phyloP scores from a whole-genome alignment of 192 early-diverging fungal species.

The Gamsiella multidivaricata region DNA sequence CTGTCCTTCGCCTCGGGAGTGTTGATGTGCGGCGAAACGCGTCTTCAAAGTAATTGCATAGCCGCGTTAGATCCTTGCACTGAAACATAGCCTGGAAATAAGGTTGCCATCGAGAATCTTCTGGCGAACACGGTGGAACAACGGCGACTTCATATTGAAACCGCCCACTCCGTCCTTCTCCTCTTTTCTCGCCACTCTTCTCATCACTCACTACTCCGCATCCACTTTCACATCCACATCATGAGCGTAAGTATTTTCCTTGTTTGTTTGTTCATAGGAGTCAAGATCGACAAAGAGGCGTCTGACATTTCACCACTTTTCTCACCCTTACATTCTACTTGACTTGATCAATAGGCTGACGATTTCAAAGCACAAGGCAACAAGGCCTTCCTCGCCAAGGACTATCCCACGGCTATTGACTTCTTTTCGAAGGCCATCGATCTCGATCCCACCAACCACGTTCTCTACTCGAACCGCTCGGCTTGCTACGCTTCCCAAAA shows the following conservation, averaged over 20 bases:
- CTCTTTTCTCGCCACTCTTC: not conserved
- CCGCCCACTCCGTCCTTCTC: not conserved
- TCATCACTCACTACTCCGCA: not conserved
- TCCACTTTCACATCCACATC: conserved; percentile 11
- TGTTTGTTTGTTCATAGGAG: too few relatives aligned
- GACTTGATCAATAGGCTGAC: conserved; percentile 35
- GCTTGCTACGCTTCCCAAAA: conserved; percentile 84
- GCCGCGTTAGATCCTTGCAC: too few relatives aligned
- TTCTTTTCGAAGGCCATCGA: conserved; percentile 87
- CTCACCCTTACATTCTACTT: not conserved
- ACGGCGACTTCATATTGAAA: not conserved
- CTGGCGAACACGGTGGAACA: not conserved
- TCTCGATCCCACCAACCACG: conserved; percentile 89
- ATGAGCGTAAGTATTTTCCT: conserved; percentile 39
- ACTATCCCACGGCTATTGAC: conserved; percentile 81
- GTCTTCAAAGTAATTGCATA: too few relatives aligned
- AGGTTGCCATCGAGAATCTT: too few relatives aligned
- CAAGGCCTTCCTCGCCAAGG: conserved; percentile 83
- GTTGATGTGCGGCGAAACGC: too few relatives aligned
- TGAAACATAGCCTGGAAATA: too few relatives aligned
- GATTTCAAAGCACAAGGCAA: conserved; percentile 74
- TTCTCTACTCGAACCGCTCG: conserved; percentile 94
- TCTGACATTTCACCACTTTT: not conserved
- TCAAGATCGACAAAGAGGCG: too few relatives aligned
- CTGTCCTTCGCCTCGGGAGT: too few relatives aligned